phyloP scores from a whole-genome alignment of 2,329 filamentous ascomycete genomes.

The Sporothrix mexicana region DNA sequence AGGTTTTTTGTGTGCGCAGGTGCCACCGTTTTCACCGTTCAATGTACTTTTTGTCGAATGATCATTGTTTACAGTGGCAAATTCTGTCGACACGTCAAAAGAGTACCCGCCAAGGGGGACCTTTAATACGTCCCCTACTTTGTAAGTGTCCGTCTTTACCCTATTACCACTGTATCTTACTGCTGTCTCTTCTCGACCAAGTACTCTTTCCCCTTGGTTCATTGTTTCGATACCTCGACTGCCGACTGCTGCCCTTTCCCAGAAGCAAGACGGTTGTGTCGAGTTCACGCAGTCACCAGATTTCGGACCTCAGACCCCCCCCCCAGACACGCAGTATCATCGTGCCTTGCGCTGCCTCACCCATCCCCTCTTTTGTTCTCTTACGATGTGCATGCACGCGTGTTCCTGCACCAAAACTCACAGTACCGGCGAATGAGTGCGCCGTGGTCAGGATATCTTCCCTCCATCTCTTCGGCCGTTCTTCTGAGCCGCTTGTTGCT shows the following conservation, averaged over 20 bases:
- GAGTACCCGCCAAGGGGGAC: too few species aligned
- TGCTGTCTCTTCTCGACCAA: not conserved
- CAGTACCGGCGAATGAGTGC: constrained; percentile 10
- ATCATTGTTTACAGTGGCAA: too few species aligned
- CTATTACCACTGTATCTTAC: not conserved
- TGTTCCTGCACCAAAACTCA: constrained; percentile 15
- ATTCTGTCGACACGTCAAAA: too few species aligned
- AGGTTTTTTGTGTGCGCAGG: too few species aligned
- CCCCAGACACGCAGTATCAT: not conserved
- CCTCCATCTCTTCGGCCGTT: not conserved
- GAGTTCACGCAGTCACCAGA: not conserved
- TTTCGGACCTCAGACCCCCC: not conserved
- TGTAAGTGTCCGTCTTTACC: not conserved
- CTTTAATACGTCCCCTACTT: too few species aligned
- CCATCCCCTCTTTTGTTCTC: not conserved
- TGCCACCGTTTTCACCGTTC: too few species aligned
- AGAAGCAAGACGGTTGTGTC: not conserved
- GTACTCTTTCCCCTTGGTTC: too few species aligned
- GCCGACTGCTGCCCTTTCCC: constrained; percentile 3
- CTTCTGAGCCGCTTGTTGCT: not conserved
- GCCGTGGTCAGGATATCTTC: not conserved
- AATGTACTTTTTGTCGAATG: too few species aligned
- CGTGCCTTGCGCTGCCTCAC: not conserved
- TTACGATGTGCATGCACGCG: not conserved
- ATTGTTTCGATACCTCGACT: not conserved